These are phyloP conservation scores for Zygoascus sp. DNA, from an alignment of 1,139 yeast genomes.

Conservation along the genomic window DNA sequence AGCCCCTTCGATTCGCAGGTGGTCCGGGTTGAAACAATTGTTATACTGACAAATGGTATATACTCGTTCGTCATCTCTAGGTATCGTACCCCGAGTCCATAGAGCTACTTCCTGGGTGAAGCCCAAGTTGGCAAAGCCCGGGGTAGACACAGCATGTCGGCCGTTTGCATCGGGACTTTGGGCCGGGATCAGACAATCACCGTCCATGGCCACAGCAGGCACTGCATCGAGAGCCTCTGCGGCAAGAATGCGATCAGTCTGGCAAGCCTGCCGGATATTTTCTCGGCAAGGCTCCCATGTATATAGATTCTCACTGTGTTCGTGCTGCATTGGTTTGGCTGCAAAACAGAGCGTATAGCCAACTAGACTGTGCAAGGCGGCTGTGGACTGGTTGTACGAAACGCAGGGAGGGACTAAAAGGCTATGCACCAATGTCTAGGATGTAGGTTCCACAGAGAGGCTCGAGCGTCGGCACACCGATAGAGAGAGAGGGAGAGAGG, in stretches of 20 bases:
- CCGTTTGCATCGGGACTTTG: conserved; percentile 4
- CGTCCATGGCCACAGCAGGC: not conserved
- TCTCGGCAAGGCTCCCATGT: not conserved
- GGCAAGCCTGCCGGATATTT: conserved; percentile 2
- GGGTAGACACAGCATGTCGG: not conserved
- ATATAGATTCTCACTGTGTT: no score
- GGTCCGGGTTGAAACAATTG: conserved; percentile 8
- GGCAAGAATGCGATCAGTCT: not conserved
- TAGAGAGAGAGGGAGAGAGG: no score
- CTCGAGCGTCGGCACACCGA: no score
- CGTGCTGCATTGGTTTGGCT: no score
- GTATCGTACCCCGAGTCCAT: not conserved
- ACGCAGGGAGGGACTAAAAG: no score
- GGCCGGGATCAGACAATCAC: not conserved
- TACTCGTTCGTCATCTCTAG: not conserved
- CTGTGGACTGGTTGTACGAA: no score
- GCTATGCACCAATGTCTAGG: no score
- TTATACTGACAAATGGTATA: not conserved
- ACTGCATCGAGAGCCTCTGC: not conserved
- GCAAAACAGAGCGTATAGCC: no score
- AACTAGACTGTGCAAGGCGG: not conserved
- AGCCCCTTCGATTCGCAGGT: not conserved
- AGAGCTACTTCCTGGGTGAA: not conserved
- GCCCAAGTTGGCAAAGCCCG: not conserved
- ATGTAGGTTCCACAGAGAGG: no score